Base-by-base conservation (phyloP, 2,329 filamentous ascomycete genomes). In the Venturia effusa region DNA sequence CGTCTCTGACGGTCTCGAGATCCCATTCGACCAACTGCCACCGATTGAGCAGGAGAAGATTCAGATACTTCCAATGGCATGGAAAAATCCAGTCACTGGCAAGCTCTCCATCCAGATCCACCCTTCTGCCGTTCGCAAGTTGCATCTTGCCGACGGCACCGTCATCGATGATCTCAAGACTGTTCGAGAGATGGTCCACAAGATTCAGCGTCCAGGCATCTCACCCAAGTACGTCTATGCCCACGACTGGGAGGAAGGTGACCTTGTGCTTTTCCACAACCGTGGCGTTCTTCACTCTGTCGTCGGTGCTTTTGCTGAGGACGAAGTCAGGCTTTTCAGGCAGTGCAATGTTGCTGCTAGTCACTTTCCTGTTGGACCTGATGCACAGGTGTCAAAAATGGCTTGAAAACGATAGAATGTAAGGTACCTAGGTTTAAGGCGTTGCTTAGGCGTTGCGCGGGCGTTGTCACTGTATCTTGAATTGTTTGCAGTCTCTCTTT, bases 261-360 rank as follows among this genome's bases (percentile, higher is more conserved):
- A 92, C 70, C 75, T 90, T 64, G 89, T 90, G 0, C 77, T 92
- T 32, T 92, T 92, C 74, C 87, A 92, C 73, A 92, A 92, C 71
- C 83, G 88, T 11, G 89, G 88, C 1, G 79, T 90, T 19, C 72
- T 92, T 64, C 89, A 93, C 73, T 87, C 83, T 3, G 89, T 92
- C 1, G 88, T 90, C 0, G 89, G 88, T 0, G 86, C 86, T 0
- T 92, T 92, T 74, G 80, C 81, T 8, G 82, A 86, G 60, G 83
- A 88, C n/a, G 88, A 92, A 77, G 84, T 91, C 39, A 76, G 89
- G 55, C 72, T 92, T 66, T 92, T 92, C 71, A 78, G 88, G 67
- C 89, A 92, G 77, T 92, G 89, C 75, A 92, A 92, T 72, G 79
- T 92, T 73, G 88, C 88, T n/a, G 85, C 82, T 3, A 87, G 82